Base-by-base conservation (phyloP, 116 monocot species). In the Posidonia oceanica region DNA sequence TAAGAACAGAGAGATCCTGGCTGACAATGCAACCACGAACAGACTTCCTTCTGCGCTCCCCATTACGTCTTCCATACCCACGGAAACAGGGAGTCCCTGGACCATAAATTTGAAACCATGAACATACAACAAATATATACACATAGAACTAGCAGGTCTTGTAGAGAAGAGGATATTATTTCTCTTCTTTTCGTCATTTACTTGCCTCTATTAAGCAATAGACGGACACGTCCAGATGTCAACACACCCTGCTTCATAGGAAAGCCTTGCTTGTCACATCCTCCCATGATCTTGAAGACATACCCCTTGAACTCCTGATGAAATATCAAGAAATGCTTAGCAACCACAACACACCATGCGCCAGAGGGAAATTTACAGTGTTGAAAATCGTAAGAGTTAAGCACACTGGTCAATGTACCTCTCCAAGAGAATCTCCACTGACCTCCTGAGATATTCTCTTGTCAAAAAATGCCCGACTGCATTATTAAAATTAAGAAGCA, bases 371-470 rank as follows among this genome's bases (percentile, higher is more conserved):
- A 10, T 14, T 5, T 16, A 71, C n/a, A 15, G 18, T n/a, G 29
- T 29, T 29, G 29, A 1, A 29, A 29, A 29, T 29, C 29, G 29
- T 29, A 29, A 29, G 29, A 29, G 29, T 29, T 29, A 29, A 29
- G 29, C 29, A 29, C 29, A 29, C 29, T 29, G 29, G 29, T 29
- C 29, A 29, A 29, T 1, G 29, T 78, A 85, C 85, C 73, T 85
- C 85, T 16, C 85, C 85, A 16, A 85, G 74, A 68, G 82, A 75
- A 77, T 82, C 85, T 54, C 86, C 86, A 61, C 69, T 80, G 17
- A 83, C 86, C 65, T 86, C 83, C 76, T 86, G 86, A 59, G 82
- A 85, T 20, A 85, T 85, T 16, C 82, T 85, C 66, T 85, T 85
- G 71, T 85, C 85, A 39, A 67, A 85, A 69, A 85, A 85, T 36